A percentile compares a stretch with the other conserved stretches of the same genome.
These are phyloP conservation scores for Adansonia madagascariensis DNA, from an alignment of 441 rosid genomes.

Conservation along the genomic window DNA sequence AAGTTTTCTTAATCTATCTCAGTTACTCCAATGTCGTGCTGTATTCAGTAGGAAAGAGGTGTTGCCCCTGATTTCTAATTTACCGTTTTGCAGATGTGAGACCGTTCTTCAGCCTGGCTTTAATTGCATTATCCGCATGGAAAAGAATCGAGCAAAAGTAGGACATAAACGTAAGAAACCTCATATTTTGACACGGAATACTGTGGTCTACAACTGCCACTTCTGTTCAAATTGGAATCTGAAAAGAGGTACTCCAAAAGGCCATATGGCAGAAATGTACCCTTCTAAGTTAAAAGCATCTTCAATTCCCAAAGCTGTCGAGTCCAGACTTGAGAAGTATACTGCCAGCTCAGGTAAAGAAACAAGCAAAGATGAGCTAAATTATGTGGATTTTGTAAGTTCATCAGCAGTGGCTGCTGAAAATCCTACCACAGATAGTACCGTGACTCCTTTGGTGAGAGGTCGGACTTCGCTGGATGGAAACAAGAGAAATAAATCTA, in stretches of 20 bases:
- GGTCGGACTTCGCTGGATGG: slow-evolving; percentile 39
- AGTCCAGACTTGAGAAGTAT: slow-evolving; percentile 34
- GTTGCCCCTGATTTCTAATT: slow-evolving; percentile 1
- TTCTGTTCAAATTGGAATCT: slow-evolving; percentile 61
- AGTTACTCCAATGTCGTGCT: neutral
- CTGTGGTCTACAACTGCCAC: slow-evolving; percentile 63
- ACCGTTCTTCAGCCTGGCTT: slow-evolving; percentile 75
- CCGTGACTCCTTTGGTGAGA: slow-evolving; percentile 38
- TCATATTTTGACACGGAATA: slow-evolving; percentile 45
- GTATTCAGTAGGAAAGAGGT: slow-evolving; percentile 2
- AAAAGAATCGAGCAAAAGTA: slow-evolving; percentile 43
- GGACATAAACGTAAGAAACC: slow-evolving; percentile 37
- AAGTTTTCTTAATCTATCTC: neutral
- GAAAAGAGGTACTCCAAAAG: slow-evolving; percentile 67
- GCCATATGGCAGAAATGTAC: slow-evolving; percentile 61
- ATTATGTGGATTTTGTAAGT: slow-evolving; percentile 20
- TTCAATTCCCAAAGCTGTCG: slow-evolving; percentile 29
- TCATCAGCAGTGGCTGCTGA: slow-evolving; percentile 31
- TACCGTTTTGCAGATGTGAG: slow-evolving; percentile 56
- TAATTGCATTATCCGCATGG: slow-evolving; percentile 75
- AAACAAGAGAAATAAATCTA: slow-evolving; percentile 41
- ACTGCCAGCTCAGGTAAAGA: slow-evolving; percentile 27
- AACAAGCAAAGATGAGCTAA: slow-evolving; percentile 23
- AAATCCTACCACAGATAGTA: slow-evolving; percentile 20
- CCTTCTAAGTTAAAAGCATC: slow-evolving; percentile 50